A percentile compares a stretch with the other conserved stretches of the same genome.
Evolutionary conservation across 176 grass and related monocot species (phyloP).

Genomic region (Puya raimondii): DNA sequence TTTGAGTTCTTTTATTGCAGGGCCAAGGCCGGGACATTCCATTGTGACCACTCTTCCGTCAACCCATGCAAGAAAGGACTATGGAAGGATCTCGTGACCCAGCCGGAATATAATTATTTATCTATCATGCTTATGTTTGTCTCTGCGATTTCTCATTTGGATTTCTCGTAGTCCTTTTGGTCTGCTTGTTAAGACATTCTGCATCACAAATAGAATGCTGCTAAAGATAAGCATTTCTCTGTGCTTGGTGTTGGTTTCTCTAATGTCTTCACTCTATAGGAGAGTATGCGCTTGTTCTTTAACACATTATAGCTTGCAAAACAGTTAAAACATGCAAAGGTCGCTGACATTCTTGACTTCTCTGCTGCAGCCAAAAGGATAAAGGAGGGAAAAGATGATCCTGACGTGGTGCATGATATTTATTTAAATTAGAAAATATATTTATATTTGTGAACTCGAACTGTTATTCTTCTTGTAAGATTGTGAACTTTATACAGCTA

Average conservation of each 20-base stretch:
- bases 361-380: neutral
- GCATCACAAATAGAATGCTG: constrained; percentile 27
- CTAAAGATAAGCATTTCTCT: constrained; percentile 26
- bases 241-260: constrained; percentile 20
- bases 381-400: neutral
- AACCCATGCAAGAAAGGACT: constrained; percentile 54
- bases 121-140: constrained; percentile 41
- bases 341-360: neutral
- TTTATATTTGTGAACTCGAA: neutral
- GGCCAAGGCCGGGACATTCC: constrained; percentile 46
- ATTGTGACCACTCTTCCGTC: constrained; percentile 47
- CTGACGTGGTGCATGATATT: neutral
- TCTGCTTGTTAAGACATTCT: constrained; percentile 1
- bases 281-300: neutral
- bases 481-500: neutral
- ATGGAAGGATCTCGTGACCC: constrained; percentile 63
- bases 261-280: constrained; percentile 6
- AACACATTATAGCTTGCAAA: constrained; percentile 17
- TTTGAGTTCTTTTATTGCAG: constrained; percentile 23
- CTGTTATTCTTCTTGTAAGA: neutral
- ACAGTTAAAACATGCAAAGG: neutral
- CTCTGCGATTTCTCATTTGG: constrained; percentile 55
- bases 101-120: constrained; percentile 38
- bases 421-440: neutral
- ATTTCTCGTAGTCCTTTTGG: constrained; percentile 30